Conservation (phyloP, 2,329 filamentous ascomycete species). For the Raffaelea ambrosiae region DNA sequence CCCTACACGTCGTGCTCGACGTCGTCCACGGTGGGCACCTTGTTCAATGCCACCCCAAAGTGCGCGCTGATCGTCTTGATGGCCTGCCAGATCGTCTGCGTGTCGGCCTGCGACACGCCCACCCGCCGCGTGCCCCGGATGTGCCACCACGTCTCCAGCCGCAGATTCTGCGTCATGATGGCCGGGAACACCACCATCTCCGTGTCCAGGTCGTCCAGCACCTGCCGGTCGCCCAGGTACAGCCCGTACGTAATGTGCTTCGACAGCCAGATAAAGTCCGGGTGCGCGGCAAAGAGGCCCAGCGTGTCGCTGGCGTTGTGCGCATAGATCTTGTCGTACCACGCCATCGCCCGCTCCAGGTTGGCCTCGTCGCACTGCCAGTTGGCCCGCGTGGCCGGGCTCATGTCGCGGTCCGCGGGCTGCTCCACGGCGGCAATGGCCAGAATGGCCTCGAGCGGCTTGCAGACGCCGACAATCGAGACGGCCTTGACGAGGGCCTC, state of each 20-base stretch:
- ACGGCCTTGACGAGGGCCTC: conserved; percentile 53
- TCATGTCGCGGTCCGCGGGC: conserved; percentile 48
- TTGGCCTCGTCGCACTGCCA: conserved; percentile 53
- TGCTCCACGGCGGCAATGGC: conserved; percentile 42
- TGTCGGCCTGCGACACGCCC: conserved; percentile 35
- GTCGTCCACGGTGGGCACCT: conserved; percentile 18
- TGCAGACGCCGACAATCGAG: conserved; percentile 51
- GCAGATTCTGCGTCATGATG: conserved; percentile 51
- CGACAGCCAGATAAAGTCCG: conserved; percentile 39
- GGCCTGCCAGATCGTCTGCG: conserved; percentile 22
- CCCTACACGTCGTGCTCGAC: conserved; percentile 19
- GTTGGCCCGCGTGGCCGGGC: conserved; percentile 40
- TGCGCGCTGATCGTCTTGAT: conserved; percentile 15
- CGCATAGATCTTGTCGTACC: conserved; percentile 49
- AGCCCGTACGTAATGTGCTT: conserved; percentile 50
- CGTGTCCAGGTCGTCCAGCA: conserved; percentile 45
- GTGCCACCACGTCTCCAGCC: conserved; percentile 46
- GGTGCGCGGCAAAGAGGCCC: conserved; percentile 26
- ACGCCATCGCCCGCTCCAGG: conserved; percentile 40
- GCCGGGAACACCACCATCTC: conserved; percentile 43
- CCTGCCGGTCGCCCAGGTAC: conserved; percentile 46
- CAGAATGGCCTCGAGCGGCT: conserved; percentile 51
- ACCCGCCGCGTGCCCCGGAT: conserved; percentile 38
- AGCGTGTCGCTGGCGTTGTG: conserved; percentile 31
- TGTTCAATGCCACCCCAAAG: conserved; percentile 16